phyloP scores from a whole-genome alignment of 495 filamentous ascomycete species.

The Penicillium egyptiacum region DNA sequence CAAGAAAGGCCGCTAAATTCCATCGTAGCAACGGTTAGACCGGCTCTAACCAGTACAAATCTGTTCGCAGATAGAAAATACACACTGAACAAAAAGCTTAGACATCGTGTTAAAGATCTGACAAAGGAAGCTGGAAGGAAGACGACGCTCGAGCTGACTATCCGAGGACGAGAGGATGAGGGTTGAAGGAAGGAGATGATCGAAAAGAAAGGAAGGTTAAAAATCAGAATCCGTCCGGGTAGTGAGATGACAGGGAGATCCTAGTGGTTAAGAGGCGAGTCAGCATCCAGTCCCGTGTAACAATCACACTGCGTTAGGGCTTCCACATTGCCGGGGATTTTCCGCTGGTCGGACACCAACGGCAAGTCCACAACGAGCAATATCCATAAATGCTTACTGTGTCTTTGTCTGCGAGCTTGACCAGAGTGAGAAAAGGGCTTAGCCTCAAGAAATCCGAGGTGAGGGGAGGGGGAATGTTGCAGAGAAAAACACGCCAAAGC shows the following conservation, averaged over 20 bases:
- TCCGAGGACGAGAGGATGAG: slow-evolving; percentile 3
- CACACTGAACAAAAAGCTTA: slow-evolving; percentile 35
- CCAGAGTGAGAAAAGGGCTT: slow-evolving; percentile 9
- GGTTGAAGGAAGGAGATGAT: slow-evolving; percentile 5
- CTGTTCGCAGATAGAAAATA: slow-evolving; percentile 1
- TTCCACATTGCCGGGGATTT: slow-evolving; percentile 21
- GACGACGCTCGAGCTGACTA: background rate
- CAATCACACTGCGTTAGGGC: slow-evolving; percentile 35
- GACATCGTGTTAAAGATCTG: slow-evolving; percentile 20
- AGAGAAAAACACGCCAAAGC: slow-evolving; percentile 5
- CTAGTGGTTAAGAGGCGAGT: slow-evolving; percentile 33
- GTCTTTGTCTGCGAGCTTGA: slow-evolving; percentile 10
- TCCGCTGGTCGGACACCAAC: slow-evolving; percentile 17
- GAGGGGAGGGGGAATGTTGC: slow-evolving; percentile 2
- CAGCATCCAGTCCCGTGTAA: slow-evolving; percentile 32
- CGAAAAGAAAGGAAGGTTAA: slow-evolving; percentile 4
- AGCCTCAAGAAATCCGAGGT: slow-evolving; percentile 11
- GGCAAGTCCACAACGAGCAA: slow-evolving; percentile 7
- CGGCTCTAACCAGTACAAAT: background rate
- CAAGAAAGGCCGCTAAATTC: slow-evolving; percentile 83
- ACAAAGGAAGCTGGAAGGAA: slow-evolving; percentile 1
- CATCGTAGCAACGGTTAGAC: slow-evolving; percentile 13
- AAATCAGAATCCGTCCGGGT: slow-evolving; percentile 11
- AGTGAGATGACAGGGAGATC: slow-evolving; percentile 24
- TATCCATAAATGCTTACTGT: slow-evolving; percentile 24